Evolutionary conservation across 768 basidiomycete species (phyloP).

Genomic region (Podaxis carcinomalis): DNA sequence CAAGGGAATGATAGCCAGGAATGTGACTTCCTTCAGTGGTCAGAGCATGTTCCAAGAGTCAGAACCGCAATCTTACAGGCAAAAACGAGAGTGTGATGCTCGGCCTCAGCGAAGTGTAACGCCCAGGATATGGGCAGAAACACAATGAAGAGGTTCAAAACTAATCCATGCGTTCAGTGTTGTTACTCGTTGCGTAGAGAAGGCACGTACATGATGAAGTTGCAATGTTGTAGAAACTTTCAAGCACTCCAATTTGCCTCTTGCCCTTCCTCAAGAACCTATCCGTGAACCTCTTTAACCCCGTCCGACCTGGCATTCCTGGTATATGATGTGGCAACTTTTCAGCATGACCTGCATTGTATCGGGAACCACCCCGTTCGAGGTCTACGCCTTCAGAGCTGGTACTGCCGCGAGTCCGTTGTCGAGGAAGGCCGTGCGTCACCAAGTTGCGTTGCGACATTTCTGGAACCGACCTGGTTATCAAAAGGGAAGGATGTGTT

Average conservation of each 20-base stretch:
- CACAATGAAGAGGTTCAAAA: conserved; percentile 54
- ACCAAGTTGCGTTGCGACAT: background rate
- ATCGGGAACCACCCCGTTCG: background rate
- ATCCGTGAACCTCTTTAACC: conserved; percentile 30
- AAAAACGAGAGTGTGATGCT: conserved; percentile 35
- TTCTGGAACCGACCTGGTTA: background rate
- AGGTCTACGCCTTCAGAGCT: background rate
- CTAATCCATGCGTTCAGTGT: conserved; percentile 24
- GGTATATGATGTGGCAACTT: conserved; percentile 3
- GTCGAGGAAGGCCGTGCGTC: background rate
- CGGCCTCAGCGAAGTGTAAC: conserved; percentile 44
- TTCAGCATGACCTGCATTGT: background rate
- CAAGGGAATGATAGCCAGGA: conserved; percentile 62
- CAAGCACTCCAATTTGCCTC: conserved; percentile 34
- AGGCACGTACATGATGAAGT: conserved; percentile 48
- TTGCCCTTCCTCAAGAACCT: conserved; percentile 46
- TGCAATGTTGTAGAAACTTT: conserved; percentile 41
- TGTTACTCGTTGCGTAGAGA: background rate
- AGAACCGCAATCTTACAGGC: conserved; percentile 27
- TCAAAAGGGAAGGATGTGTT: background rate
- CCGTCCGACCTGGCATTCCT: background rate
- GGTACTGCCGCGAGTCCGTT: background rate
- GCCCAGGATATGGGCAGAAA: conserved; percentile 61
- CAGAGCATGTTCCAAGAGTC: background rate
- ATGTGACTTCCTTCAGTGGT: conserved; percentile 41